phyloP scores from a whole-genome alignment of 1,139 yeast species.

The Debaryomyces singareniensis region DNA sequence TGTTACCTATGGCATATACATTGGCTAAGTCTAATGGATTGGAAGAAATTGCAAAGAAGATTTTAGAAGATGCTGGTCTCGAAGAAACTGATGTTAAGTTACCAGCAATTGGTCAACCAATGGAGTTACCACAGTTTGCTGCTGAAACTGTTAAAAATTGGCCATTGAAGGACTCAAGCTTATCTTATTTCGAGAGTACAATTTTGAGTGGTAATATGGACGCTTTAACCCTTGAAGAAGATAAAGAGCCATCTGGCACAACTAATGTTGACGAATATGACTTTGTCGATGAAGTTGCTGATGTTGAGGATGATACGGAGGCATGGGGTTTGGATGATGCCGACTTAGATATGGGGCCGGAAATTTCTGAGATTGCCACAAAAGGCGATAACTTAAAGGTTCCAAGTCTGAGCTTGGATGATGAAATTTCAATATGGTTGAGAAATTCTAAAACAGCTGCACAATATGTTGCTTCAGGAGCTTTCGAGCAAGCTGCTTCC shows the following conservation, averaged over 20 bases:
- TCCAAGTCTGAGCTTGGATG: constrained; percentile 20
- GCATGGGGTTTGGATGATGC: constrained; percentile 53
- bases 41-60: constrained; percentile 63
- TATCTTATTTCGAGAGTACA: constrained; percentile 83
- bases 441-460: constrained; percentile 89
- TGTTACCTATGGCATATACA: constrained; percentile 87
- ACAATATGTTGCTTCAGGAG: constrained; percentile 92
- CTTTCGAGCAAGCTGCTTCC: constrained; percentile 93
- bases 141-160: constrained; percentile 53
- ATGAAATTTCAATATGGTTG: constrained; percentile 77
- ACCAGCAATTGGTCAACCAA: constrained; percentile 46
- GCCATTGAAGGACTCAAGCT: constrained; percentile 74
- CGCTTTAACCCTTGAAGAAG: constrained; percentile 49
- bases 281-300: constrained; percentile 47
- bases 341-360: constrained; percentile 42
- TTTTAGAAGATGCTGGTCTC: constrained; percentile 64
- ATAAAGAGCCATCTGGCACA: constrained; percentile 2
- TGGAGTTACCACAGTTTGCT: constrained; percentile 40
- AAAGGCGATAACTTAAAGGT: constrained; percentile 12
- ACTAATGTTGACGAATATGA: constrained; percentile 25
- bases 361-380: constrained; percentile 24
- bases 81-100: constrained; percentile 60
- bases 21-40: constrained; percentile 86
- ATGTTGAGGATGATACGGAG: constrained; percentile 49
- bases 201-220: constrained; percentile 70